Conservation (phyloP, 148 eudicot species). For the Salicornia ramosissima region DNA sequence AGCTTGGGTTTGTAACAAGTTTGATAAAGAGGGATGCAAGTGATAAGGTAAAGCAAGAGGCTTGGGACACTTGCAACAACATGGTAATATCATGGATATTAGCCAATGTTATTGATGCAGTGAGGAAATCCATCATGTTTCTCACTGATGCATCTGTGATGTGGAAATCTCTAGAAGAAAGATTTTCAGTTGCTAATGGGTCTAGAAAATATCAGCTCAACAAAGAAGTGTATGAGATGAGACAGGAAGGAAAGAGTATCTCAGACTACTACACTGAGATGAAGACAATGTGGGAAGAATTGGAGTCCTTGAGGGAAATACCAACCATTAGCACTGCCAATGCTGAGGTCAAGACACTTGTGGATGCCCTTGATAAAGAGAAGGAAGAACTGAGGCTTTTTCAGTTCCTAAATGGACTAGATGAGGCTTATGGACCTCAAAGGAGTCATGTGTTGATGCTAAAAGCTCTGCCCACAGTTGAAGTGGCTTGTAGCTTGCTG, state of each 20-base stretch:
- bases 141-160: neutral
- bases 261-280: neutral
- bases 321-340: too few species aligned
- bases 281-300: neutral
- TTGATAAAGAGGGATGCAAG: neutral
- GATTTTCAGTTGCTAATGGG: neutral
- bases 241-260: neutral
- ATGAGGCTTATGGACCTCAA: neutral
- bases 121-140: too few species aligned
- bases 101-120: neutral
- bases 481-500: neutral
- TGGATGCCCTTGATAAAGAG: neutral
- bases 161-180: neutral
- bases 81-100: too few species aligned
- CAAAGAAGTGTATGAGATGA: neutral
- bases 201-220: neutral
- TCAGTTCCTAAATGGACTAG: neutral
- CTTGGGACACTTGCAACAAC: too few species aligned
- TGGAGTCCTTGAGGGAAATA: neutral
- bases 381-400: neutral
- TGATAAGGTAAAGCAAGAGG: neutral
- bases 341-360: neutral
- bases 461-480: neutral
- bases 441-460: neutral
- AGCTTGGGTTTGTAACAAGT: neutral